Evolutionary conservation across 805 yeast species (phyloP), one percentile per base, ranked within the genome.

Genomic region (Candida suzukii): DNA sequence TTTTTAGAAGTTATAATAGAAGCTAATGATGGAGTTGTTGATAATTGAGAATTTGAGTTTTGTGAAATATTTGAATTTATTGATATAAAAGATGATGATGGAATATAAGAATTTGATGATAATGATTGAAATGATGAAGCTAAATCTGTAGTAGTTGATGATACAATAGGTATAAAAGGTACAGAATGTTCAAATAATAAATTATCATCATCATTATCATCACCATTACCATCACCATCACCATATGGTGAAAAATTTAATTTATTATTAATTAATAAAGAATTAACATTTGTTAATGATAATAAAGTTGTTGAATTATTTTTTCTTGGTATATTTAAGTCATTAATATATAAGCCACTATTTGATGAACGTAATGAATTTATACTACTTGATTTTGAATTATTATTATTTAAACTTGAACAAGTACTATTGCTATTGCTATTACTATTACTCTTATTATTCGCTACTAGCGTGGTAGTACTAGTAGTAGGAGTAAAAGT

Each of bases 1-100:
- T 31, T 44, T 25, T 44, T 44, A 10, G 47, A 43, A 22, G 26
- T 35, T 25, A 44, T 12, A 14, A 44, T 33, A 19, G 43, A 39
- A 12, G 29, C 27, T 21, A 45, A 34, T 6, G 45, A 41, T 21
- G 47, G 47, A 14, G 47, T 37, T 9, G 28, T 37, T n/a, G 39
- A 33, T 11, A 19, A 26, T 20, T 13, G 16, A 9, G 12, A 7
- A 4, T 11, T 13, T 21, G 27, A 14, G 27, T 8, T 5, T 35
- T 20, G n/a, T 11, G 8, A 12, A 14, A 9, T 18, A 33, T 33
- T 11, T 13, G 36, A 33, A 11, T 21, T 32, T 10, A 24, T 35
- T 37, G 25, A 42, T 16, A 40, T 24, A 20, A 19, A 39, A 20
- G 35, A 37, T 9, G 37, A 39, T 31, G 37, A 41, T 2, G 31